A percentile compares a stretch with the other conserved stretches of the same genome.
Evolutionary conservation across 2,329 filamentous ascomycete genomes (phyloP).

Genomic region (Beauveria caledonica): DNA sequence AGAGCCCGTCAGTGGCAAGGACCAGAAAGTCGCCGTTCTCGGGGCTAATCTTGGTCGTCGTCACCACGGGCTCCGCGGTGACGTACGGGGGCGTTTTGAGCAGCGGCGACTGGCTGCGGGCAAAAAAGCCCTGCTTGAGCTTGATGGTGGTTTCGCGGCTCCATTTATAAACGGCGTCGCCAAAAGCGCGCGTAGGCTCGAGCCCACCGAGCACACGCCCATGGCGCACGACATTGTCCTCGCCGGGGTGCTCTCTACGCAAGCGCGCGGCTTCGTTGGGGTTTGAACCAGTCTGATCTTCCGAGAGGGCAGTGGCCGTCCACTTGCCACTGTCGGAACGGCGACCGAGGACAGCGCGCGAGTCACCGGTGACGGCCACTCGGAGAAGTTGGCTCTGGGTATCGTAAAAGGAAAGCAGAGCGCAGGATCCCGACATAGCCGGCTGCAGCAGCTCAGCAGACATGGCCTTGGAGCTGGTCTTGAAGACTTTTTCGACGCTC

Average conservation of each 20-base stretch:
- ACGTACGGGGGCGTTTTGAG: conserved; percentile 93
- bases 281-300: conserved; percentile 89
- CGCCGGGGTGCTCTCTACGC: conserved; percentile 78
- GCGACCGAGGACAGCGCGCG: conserved; percentile 85
- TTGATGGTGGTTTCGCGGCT: conserved; percentile 73
- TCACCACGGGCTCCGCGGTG: conserved; percentile 90
- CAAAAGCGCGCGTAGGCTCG: conserved; percentile 90
- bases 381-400: conserved; percentile 75
- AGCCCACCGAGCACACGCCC: conserved; percentile 86
- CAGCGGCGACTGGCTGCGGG: conserved; percentile 64
- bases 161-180: conserved; percentile 97
- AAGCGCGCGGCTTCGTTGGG: conserved; percentile 76
- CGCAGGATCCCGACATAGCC: conserved; percentile 93
- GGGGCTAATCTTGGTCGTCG: conserved; percentile 84
- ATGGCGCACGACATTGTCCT: conserved; percentile 78
- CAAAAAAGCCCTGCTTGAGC: conserved; percentile 81
- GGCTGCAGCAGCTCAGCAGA: conserved; percentile 89
- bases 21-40: conserved; percentile 91
- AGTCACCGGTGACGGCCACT: conserved; percentile 95
- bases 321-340: conserved; percentile 75
- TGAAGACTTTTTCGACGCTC: conserved; percentile 84
- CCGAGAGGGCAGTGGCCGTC: conserved; percentile 81
- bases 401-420: conserved; percentile 93
- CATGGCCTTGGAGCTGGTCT: conserved; percentile 79
- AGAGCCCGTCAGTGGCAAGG: conserved; percentile 91